Evolutionary conservation across 768 basidiomycete genomes (phyloP).

Genomic region (Mrakia frigida): DNA sequence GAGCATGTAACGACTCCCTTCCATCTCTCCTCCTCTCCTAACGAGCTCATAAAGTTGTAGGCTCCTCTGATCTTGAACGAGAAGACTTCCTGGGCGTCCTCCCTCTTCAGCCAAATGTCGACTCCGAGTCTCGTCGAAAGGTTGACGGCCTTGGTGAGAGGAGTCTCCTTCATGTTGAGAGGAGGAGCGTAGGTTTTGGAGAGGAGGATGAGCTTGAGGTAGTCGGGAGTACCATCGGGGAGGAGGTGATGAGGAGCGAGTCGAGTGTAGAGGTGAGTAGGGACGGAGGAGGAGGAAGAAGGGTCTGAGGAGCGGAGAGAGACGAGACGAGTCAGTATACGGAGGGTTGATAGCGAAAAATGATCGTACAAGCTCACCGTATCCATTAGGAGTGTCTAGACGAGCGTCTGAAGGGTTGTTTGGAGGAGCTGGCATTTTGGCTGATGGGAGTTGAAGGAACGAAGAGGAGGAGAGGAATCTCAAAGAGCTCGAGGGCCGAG

Average conservation of each 20-base stretch:
- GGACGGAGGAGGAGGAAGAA: conserved; percentile 30
- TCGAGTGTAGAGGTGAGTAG: conserved; percentile 43
- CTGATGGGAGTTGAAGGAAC: no score
- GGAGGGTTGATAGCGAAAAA: neutral
- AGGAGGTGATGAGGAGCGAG: conserved; percentile 40
- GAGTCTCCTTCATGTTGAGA: conserved; percentile 54
- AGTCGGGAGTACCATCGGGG: conserved; percentile 59
- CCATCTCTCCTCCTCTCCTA: conserved; percentile 84
- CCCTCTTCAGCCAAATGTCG: conserved; percentile 92
- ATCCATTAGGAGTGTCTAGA: conserved; percentile 2
- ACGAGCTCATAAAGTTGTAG: conserved; percentile 94
- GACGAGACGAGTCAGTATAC: neutral
- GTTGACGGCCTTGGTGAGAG: conserved; percentile 77
- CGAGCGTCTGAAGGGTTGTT: conserved; percentile 30
- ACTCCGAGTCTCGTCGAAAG: conserved; percentile 83
- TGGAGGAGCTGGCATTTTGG: conserved; percentile 26
- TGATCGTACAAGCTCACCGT: neutral
- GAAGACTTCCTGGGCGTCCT: conserved; percentile 95
- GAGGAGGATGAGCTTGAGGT: conserved; percentile 79
- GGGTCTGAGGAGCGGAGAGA: neutral
- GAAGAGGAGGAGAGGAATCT: no score
- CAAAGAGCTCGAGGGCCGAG: no score
- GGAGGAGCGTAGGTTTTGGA: conserved; percentile 67
- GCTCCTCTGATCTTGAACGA: conserved; percentile 98
- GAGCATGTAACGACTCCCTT: conserved; percentile 97